Conservation (phyloP, 192 early-diverging fungal genomes). For the Coemansia sp. region DNA sequence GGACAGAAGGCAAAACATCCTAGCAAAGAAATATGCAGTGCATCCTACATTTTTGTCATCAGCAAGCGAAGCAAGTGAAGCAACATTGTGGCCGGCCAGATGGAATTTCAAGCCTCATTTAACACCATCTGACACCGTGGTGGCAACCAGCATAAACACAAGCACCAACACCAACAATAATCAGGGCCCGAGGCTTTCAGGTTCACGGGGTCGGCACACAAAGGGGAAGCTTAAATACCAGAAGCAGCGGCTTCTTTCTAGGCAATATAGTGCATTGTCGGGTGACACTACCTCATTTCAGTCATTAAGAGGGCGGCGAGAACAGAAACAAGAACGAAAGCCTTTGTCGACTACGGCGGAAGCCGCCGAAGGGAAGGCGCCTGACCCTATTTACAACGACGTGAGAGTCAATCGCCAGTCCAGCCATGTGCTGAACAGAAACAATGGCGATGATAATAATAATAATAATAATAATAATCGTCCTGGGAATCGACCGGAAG, state of each 20-base stretch:
- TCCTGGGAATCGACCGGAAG: neutral
- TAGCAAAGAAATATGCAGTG: neutral
- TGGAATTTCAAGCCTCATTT: neutral
- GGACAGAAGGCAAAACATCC: neutral
- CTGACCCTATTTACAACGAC: neutral
- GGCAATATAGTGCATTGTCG: neutral
- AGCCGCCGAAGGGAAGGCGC: neutral
- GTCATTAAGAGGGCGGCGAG: neutral
- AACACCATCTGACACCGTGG: neutral
- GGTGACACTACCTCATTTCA: neutral
- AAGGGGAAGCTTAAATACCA: neutral
- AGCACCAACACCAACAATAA: neutral
- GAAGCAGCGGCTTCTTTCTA: neutral
- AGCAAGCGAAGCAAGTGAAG: slow-evolving; percentile 7
- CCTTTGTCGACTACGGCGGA: neutral
- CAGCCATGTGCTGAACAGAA: neutral
- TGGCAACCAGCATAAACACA: neutral
- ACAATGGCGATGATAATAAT: neutral
- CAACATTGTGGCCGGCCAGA: slow-evolving; percentile 9
- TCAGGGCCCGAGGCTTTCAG: neutral
- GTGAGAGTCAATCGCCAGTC: neutral
- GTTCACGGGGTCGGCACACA: neutral
- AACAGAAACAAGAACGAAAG: neutral
- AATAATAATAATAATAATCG: neutral
- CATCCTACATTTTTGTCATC: neutral